These are phyloP conservation scores for Immersiporthe knoxdaviesiana DNA, from an alignment of 2,329 filamentous ascomycete species.

Conservation along the genomic window DNA sequence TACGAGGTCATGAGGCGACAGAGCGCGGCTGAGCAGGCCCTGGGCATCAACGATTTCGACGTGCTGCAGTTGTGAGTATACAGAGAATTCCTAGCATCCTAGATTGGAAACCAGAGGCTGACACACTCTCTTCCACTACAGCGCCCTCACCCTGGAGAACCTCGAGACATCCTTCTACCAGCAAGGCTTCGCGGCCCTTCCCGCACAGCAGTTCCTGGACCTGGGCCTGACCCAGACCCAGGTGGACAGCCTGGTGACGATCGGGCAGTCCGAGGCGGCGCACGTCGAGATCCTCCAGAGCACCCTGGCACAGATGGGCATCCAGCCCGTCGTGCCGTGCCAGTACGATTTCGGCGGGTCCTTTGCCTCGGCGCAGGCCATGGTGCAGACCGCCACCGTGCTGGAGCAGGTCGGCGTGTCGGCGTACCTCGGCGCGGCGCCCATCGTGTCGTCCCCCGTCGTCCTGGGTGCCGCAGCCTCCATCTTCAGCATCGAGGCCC, in stretches of 20 bases:
- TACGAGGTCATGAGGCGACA: slow-evolving; percentile 54
- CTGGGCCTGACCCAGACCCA: slow-evolving; percentile 60
- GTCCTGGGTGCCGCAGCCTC: slow-evolving; percentile 69
- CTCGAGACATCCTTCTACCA: slow-evolving; percentile 75
- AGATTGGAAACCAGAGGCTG: neutral
- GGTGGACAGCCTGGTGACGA: slow-evolving; percentile 62
- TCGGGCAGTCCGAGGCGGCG: slow-evolving; percentile 65
- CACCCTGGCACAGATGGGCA: slow-evolving; percentile 64
- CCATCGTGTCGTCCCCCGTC: slow-evolving; percentile 60
- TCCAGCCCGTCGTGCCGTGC: slow-evolving; percentile 69
- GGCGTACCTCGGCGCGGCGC: slow-evolving; percentile 73
- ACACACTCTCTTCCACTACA: slow-evolving; percentile 40
- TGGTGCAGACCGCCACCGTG: slow-evolving; percentile 70
- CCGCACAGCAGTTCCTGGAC: slow-evolving; percentile 64
- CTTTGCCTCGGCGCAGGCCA: slow-evolving; percentile 65
- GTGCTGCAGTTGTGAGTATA: slow-evolving; percentile 62
- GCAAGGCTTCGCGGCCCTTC: slow-evolving; percentile 70
- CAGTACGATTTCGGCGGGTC: slow-evolving; percentile 66
- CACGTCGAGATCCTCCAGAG: slow-evolving; percentile 64
- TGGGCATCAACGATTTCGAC: slow-evolving; percentile 56
- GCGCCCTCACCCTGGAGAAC: slow-evolving; percentile 73
- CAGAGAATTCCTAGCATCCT: neutral
- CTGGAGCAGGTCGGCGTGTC: slow-evolving; percentile 75
- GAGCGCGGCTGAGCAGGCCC: slow-evolving; percentile 50
- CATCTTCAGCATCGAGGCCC: slow-evolving; percentile 73